These are phyloP conservation scores for Trametes gibbosa DNA, from an alignment of 768 basidiomycete species.

Conservation along the genomic window DNA sequence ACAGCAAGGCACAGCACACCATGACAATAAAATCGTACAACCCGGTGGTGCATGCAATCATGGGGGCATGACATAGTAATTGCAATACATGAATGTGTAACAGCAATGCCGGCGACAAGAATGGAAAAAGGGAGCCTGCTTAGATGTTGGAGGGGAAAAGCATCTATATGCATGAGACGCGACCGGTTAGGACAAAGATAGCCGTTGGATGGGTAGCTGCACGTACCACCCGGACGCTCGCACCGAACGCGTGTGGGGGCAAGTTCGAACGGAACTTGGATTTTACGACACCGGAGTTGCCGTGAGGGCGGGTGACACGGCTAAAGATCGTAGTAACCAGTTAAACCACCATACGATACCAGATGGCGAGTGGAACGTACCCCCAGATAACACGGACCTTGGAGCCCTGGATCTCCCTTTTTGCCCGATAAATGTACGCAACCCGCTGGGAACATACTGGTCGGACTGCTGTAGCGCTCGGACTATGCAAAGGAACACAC, in stretches of 20 bases:
- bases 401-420: slow-evolving; percentile 90
- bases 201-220: background rate
- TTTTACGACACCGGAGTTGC: slow-evolving; percentile 93
- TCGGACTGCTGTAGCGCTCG: background rate
- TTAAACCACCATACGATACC: background rate
- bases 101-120: slow-evolving; percentile 25
- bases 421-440: slow-evolving; percentile 97
- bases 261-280: slow-evolving; percentile 96
- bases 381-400: slow-evolving; percentile 99
- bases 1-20: background rate
- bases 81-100: slow-evolving; percentile 30
- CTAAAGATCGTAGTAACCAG: slow-evolving; percentile 35
- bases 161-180: slow-evolving; percentile 53
- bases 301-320: slow-evolving; percentile 91
- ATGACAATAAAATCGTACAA: slow-evolving; percentile 12
- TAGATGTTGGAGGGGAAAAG: slow-evolving; percentile 87
- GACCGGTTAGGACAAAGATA: background rate
- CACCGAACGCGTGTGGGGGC: slow-evolving; percentile 92
- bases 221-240: slow-evolving; percentile 82
- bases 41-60: slow-evolving; percentile 27
- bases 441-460: slow-evolving; percentile 60
- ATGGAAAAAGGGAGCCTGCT: slow-evolving; percentile 32
- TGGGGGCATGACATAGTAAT: slow-evolving; percentile 35
- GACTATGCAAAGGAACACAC: slow-evolving; percentile 30
- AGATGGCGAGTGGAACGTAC: slow-evolving; percentile 42